Conservation (phyloP, 2,329 filamentous ascomycete species). For the Penicillium sp. region DNA sequence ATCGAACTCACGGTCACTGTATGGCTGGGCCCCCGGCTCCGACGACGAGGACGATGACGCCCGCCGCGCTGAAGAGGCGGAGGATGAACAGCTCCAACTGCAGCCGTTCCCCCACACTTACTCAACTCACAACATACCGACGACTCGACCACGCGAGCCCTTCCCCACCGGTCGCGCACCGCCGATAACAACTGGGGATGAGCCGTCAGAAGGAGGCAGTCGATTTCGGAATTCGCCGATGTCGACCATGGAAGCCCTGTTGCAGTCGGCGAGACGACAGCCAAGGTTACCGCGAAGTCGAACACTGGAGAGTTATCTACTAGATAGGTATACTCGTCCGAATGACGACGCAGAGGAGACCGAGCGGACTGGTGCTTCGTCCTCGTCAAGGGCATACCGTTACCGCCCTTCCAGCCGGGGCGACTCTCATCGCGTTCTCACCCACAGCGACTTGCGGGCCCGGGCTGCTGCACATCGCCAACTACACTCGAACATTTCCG, state of each 20-base stretch:
- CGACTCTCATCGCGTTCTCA: conserved; percentile 28
- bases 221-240: conserved; percentile 24
- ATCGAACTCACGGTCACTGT: conserved; percentile 52
- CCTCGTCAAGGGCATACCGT: conserved; percentile 27
- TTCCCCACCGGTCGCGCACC: conserved; percentile 20
- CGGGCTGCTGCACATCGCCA: conserved; percentile 37
- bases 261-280: conserved; percentile 42
- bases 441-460: conserved; percentile 34
- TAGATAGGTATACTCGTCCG: conserved; percentile 33
- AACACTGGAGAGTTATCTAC: conserved; percentile 38
- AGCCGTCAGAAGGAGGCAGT: conserved; percentile 22
- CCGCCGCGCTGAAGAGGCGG: conserved; percentile 23
- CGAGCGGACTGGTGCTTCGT: conserved; percentile 16
- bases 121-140: conserved; percentile 24
- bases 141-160: conserved; percentile 25
- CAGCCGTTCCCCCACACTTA: conserved; percentile 26
- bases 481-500: conserved; percentile 32
- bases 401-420: conserved; percentile 30
- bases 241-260: conserved; percentile 36
- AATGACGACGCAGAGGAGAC: conserved; percentile 24
- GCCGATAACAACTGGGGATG: conserved; percentile 15
- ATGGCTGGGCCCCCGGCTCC: conserved; percentile 57
- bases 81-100: conserved; percentile 30
- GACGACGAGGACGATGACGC: conserved; percentile 31
- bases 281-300: conserved; percentile 37